A percentile compares a stretch with the other conserved stretches of the same genome.
phyloP scores from a whole-genome alignment of 2,329 filamentous ascomycete genomes.

The Diaporthe caulivora region DNA sequence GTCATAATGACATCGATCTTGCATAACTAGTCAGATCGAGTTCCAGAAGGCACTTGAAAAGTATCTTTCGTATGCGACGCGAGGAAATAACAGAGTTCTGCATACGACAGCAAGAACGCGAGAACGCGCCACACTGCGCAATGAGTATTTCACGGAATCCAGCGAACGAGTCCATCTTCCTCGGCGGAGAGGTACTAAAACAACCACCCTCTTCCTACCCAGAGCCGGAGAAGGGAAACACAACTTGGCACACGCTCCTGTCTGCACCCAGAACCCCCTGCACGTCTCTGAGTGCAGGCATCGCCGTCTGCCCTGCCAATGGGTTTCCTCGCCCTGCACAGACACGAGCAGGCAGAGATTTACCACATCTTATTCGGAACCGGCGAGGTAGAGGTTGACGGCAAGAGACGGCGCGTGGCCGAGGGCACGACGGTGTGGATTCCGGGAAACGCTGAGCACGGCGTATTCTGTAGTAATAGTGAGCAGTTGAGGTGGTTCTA shows the following conservation, averaged over 20 bases:
- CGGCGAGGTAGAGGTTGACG: neutral
- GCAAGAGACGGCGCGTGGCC: neutral
- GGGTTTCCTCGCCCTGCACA: constrained; percentile 23
- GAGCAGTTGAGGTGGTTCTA: constrained; percentile 18
- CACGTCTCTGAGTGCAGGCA: constrained; percentile 6
- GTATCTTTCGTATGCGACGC: too few relatives aligned
- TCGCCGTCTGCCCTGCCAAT: constrained; percentile 2
- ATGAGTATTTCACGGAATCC: neutral
- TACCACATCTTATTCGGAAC: constrained; percentile 13
- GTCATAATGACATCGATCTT: neutral
- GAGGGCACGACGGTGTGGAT: neutral
- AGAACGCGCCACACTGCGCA: too few relatives aligned
- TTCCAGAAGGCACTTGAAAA: too few relatives aligned
- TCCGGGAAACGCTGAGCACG: constrained; percentile 6
- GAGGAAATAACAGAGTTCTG: neutral
- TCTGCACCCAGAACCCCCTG: neutral
- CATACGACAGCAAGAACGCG: neutral
- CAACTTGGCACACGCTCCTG: constrained; percentile 16
- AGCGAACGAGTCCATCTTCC: neutral
- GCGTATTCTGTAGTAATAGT: neutral
- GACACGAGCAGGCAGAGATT: constrained; percentile 6
- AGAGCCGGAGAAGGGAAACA: neutral
- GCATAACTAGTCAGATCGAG: neutral
- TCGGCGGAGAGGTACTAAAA: neutral
- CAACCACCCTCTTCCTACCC: neutral